phyloP scores from a whole-genome alignment of 164 flowering plant species.

The Stephania yunnanensis region DNA sequence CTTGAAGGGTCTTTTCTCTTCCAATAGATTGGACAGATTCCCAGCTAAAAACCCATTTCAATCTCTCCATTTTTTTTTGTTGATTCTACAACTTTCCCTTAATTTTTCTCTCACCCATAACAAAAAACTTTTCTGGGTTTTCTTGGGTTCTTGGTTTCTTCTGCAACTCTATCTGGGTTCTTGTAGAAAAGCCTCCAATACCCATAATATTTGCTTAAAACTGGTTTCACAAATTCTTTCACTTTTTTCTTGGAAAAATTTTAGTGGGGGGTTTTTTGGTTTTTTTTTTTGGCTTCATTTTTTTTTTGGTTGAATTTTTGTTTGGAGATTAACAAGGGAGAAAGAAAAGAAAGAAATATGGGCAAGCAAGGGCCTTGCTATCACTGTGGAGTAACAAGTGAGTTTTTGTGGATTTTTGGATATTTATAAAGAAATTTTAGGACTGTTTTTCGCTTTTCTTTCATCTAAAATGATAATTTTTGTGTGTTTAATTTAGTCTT shows the following conservation, averaged over 20 bases:
- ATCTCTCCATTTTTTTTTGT: conserved; percentile 16
- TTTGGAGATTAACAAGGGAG: conserved; percentile 17
- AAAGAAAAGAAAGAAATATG: conserved; percentile 40
- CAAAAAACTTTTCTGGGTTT: conserved; percentile 8
- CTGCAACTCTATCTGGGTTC: conserved; percentile 37
- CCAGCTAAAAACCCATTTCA: conserved; percentile 36
- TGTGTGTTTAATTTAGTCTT: neutral
- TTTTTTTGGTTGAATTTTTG: conserved; percentile 9
- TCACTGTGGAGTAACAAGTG: conserved; percentile 99
- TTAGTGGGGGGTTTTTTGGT: neutral
- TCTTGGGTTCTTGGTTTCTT: conserved; percentile 18
- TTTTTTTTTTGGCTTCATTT: neutral
- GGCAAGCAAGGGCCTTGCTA: conserved; percentile 97
- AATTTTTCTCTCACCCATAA: conserved; percentile 2
- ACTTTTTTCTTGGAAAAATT: neutral
- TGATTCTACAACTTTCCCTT: conserved; percentile 12
- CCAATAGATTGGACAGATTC: conserved; percentile 49
- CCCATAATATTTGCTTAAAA: conserved; percentile 18
- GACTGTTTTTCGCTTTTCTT: conserved; percentile 9
- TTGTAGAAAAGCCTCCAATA: conserved; percentile 17
- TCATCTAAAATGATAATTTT: neutral
- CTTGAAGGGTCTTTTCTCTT: conserved; percentile 42
- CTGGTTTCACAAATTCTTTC: conserved; percentile 8
- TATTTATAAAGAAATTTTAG: conserved; percentile 7
- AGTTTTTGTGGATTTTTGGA: conserved; percentile 38